Conservation (phyloP, 2,329 filamentous ascomycete species). For the Rutstroemia sp. region DNA sequence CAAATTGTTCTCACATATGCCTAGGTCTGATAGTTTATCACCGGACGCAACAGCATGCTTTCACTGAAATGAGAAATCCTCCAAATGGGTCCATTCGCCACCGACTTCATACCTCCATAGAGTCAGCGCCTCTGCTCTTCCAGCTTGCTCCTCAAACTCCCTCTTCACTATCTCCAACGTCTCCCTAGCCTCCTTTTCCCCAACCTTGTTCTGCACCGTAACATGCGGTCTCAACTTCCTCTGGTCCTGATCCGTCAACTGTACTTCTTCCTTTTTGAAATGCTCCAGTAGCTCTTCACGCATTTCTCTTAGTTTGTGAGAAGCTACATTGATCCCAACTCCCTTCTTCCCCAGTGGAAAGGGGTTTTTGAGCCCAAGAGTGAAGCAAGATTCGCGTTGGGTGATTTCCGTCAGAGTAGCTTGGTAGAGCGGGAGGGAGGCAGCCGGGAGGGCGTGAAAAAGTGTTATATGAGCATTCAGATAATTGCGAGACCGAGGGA, state of each 20-base stretch:
- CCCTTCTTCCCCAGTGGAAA: neutral
- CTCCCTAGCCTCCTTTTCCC: constrained; percentile 1
- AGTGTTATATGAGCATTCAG: constrained; percentile 10
- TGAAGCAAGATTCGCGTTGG: constrained; percentile 3
- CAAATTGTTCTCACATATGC: no score
- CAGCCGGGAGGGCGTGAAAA: constrained; percentile 8
- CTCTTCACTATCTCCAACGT: neutral
- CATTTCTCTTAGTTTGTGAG: neutral
- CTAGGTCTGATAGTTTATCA: no score
- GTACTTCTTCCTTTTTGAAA: neutral
- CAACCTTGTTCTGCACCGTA: constrained; percentile 11
- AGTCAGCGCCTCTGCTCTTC: constrained; percentile 2
- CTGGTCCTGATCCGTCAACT: constrained; percentile 9
- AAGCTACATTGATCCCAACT: neutral
- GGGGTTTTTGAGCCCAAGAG: neutral
- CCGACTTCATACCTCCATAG: constrained; percentile 11
- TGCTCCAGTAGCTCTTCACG: neutral
- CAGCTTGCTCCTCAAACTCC: neutral
- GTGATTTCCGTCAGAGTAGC: neutral
- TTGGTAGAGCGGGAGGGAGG: neutral
- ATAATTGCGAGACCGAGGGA: constrained; percentile 2
- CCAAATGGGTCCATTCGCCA: constrained; percentile 8
- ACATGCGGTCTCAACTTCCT: constrained; percentile 5
- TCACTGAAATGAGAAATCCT: constrained; percentile 5
- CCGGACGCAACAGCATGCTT: no score